These are phyloP conservation scores for Candida maltosa DNA, from an alignment of 805 yeast species.

Conservation along the genomic window DNA sequence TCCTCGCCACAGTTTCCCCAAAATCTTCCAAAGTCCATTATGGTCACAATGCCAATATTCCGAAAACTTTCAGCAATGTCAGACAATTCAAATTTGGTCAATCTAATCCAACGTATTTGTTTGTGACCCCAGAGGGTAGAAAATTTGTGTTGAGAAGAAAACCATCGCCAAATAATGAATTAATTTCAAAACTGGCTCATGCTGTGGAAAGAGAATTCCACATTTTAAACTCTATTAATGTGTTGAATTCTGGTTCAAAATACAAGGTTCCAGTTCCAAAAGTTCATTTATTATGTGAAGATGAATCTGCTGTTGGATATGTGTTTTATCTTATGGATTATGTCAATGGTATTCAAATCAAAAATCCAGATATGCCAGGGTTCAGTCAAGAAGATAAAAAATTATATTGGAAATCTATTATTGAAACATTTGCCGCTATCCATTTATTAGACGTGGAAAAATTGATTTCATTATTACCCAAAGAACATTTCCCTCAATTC, in stretches of 20 bases:
- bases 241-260: conserved; percentile 14
- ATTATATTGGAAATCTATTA: conserved; percentile 45
- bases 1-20: conserved; percentile 14
- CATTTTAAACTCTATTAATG: conserved; percentile 40
- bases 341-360: conserved; percentile 54
- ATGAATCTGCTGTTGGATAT: conserved; percentile 49
- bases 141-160: conserved; percentile 53
- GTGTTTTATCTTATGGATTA: conserved; percentile 63
- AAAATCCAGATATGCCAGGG: conserved; percentile 46
- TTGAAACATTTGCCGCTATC: conserved; percentile 45
- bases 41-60: conserved; percentile 21
- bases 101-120: conserved; percentile 56
- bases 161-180: conserved; percentile 47
- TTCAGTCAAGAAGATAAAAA: conserved; percentile 20
- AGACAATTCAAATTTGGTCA: conserved; percentile 62
- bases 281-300: conserved; percentile 52
- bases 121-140: conserved; percentile 38
- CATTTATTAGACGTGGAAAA: conserved; percentile 47
- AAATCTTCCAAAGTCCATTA: conserved; percentile 10
- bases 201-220: conserved; percentile 60
- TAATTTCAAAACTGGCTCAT: conserved; percentile 57
- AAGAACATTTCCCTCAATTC: conserved; percentile 42
- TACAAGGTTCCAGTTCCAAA: conserved; percentile 52
- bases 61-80: conserved; percentile 19
- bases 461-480: conserved; percentile 43